Percentiles rank a stretch among this genome's conserved stretches.
phyloP scores from a whole-genome alignment of 148 eudicot species.

The Persicaria maculosa region DNA sequence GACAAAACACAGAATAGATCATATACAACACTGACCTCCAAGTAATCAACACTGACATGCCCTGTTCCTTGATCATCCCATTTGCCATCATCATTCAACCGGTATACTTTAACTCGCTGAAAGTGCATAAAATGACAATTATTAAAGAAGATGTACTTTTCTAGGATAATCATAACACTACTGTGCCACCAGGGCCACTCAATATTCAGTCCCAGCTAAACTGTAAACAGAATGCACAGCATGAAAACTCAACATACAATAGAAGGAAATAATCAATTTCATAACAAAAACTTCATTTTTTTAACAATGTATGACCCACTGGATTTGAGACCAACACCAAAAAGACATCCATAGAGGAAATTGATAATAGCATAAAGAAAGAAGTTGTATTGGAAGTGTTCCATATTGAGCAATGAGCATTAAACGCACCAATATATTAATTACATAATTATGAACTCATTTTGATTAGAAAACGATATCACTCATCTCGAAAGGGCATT shows the following conservation, averaged over 20 bases:
- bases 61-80: slow-evolving; percentile 99
- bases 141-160: not conserved
- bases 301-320: not conserved
- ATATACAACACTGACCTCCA: slow-evolving; percentile 53
- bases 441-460: not conserved
- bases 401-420: not conserved
- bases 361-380: not conserved
- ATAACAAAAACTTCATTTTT: not conserved
- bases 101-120: slow-evolving; percentile 92
- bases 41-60: slow-evolving; percentile 83
- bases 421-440: not conserved
- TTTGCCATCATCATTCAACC: slow-evolving; percentile 77
- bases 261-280: not conserved
- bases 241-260: not conserved
- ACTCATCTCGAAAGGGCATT: not conserved
- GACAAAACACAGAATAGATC: slow-evolving; percentile 2
- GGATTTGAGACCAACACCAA: not conserved
- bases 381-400: not conserved
- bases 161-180: not conserved
- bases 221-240: not conserved
- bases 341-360: not conserved
- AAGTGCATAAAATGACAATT: not conserved
- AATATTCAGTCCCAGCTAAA: not conserved
- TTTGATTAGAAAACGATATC: not conserved
- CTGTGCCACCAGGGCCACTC: not conserved